Evolutionary conservation across 1,284 basidiomycete genomes (phyloP), one percentile per base, ranked within the genome.

Genomic region (Lentinus polychrous): DNA sequence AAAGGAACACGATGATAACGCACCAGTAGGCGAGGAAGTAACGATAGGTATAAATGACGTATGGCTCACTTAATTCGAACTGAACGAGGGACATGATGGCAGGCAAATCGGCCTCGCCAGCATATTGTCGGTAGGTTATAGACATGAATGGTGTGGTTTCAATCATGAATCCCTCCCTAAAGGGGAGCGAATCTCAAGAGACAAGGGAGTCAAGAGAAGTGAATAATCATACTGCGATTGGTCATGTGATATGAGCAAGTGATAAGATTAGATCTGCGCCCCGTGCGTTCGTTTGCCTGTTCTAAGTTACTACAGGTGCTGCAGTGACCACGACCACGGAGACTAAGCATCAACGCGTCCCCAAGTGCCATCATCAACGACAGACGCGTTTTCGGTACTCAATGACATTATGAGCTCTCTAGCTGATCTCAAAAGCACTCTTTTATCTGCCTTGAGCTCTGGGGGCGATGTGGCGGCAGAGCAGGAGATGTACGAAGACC

Each of bases 11-110:
- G 36, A 35, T 36, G 42, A 40, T 36, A 35, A 23, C 23, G 8
- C 66, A 94, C 94, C 96, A 99, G 58, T 93, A 87, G 60, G 91
- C 82, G 11, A 99, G 76, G 64, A 97, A 97, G 66, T 96, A 96
- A 2, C 93, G 84, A 60, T 91, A 93, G 1, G 91, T 93, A 68
- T 93, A 94, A 46, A 94, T 85, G 51, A 95, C 92, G 70, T 93
- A 98, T 33, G 94, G 95, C 68, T 98, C 94, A 58, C 89, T 93
- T 63, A 96, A 79, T 69, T 94, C 92, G 60, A 77, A 84, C 70
- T 94, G 87, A n/a, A 94, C 87, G 53, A 96, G 77, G 32, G 79
- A 72, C 79, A 93, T 90, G 59, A 94, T 84, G 57, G 81, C 78
- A 8, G 81, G 78, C 49, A 94, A 73, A 67, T 94, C 91, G 17